Percentiles rank a stretch among this genome's conserved stretches.
Conservation (phyloP, 495 filamentous ascomycete species). For the Cenococcum geophilum region DNA sequence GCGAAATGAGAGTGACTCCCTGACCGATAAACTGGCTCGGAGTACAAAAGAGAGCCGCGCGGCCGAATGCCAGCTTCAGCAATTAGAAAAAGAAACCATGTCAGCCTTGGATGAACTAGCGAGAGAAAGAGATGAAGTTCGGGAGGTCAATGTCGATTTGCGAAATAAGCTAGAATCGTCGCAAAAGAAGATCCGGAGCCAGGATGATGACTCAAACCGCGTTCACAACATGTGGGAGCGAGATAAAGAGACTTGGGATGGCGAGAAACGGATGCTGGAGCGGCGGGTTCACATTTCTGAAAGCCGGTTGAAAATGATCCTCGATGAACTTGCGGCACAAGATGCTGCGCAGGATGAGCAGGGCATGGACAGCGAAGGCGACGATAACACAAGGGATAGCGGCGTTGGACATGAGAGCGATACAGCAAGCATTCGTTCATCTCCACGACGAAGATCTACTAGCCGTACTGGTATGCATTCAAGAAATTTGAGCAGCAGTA, state of each 20-base stretch:
- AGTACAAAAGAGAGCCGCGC: slow-evolving; percentile 69
- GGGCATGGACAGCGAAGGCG: slow-evolving; percentile 45
- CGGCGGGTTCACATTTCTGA: slow-evolving; percentile 81
- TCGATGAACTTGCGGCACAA: slow-evolving; percentile 75
- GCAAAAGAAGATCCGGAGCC: slow-evolving; percentile 68
- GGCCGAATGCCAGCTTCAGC: slow-evolving; percentile 73
- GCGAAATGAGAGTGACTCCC: slow-evolving; percentile 64
- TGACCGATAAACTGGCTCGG: slow-evolving; percentile 54
- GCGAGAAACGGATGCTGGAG: slow-evolving; percentile 73
- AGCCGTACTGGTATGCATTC: slow-evolving; percentile 54
- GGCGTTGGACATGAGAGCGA: slow-evolving; percentile 57
- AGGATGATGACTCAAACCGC: slow-evolving; percentile 77
- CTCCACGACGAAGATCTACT: slow-evolving; percentile 42
- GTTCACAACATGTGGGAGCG: slow-evolving; percentile 69
- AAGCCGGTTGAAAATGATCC: slow-evolving; percentile 70
- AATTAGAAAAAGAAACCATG: slow-evolving; percentile 80
- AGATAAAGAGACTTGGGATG: slow-evolving; percentile 77
- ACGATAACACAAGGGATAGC: slow-evolving; percentile 47
- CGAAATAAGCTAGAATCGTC: slow-evolving; percentile 71
- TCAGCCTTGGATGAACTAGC: slow-evolving; percentile 76
- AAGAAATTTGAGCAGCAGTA: slow-evolving; percentile 60
- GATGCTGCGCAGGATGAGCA: slow-evolving; percentile 52
- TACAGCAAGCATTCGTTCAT: slow-evolving; percentile 63
- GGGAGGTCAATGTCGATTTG: slow-evolving; percentile 65
- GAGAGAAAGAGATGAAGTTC: slow-evolving; percentile 78